phyloP scores from a whole-genome alignment of 257 asterid species.

The Scutellaria baicalensis region DNA sequence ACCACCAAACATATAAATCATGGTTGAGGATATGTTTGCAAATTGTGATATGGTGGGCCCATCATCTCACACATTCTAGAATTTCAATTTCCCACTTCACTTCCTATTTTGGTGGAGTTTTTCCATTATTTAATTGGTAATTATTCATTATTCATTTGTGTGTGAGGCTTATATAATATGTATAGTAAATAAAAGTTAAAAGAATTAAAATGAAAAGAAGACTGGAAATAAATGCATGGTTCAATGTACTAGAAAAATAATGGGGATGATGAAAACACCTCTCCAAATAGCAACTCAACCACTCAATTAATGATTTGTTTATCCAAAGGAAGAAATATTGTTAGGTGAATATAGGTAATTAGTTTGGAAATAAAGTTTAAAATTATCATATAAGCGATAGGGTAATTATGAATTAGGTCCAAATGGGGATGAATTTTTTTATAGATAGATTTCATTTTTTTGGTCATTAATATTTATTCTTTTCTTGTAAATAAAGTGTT shows the following conservation, averaged over 20 bases:
- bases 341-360: slow-evolving; percentile 13
- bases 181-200: too few relatives aligned
- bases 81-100: too few relatives aligned
- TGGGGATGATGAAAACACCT: neutral
- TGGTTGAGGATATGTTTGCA: neutral
- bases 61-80: neutral
- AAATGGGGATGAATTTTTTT: neutral
- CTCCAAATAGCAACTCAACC: neutral
- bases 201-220: too few relatives aligned
- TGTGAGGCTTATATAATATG: too few relatives aligned
- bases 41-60: slow-evolving; percentile 16
- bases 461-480: neutral
- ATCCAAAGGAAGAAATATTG: slow-evolving; percentile 9
- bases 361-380: neutral
- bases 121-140: too few relatives aligned
- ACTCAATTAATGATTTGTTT: slow-evolving; percentile 1
- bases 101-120: too few relatives aligned
- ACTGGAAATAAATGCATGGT: too few relatives aligned
- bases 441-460: neutral
- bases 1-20: slow-evolving; percentile 15
- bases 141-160: too few relatives aligned
- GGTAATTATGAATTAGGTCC: slow-evolving; percentile 19
- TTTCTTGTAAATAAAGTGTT: slow-evolving; percentile 20
- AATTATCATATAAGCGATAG: slow-evolving; percentile 7
- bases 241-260: neutral